Percentiles rank a stretch among this genome's conserved stretches.
phyloP scores from a whole-genome alignment of 148 eudicot species.

The Rhododendron molle region DNA sequence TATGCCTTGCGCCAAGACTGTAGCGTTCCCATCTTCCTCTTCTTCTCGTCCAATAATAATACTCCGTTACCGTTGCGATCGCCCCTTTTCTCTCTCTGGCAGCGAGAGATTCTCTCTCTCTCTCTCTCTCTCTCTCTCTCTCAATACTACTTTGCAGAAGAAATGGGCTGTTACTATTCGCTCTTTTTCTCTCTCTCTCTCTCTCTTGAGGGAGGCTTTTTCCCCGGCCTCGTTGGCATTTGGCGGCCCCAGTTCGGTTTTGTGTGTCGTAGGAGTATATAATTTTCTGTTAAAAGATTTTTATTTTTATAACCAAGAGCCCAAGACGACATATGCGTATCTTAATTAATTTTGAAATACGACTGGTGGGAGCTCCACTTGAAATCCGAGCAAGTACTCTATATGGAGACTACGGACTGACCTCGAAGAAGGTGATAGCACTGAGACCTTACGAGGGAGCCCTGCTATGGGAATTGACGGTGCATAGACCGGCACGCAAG shows the following conservation, averaged over 20 bases:
- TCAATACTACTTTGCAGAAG: not conserved
- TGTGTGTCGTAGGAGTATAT: not conserved
- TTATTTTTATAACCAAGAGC: no score
- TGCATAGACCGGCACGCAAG: no score
- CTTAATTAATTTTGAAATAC: no score
- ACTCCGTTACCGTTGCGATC: conserved; percentile 30
- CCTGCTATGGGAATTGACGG: no score
- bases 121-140: not conserved
- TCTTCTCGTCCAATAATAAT: not conserved
- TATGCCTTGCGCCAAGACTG: conserved; percentile 84
- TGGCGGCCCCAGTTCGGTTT: conserved; percentile 7
- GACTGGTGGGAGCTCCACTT: no score
- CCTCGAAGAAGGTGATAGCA: no score
- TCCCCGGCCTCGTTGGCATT: conserved; percentile 9
- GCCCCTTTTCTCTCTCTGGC: conserved; percentile 9
- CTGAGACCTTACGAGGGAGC: no score
- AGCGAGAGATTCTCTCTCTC: conserved; percentile 2
- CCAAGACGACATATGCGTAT: rapidly evolving
- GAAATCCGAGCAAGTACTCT: no score
- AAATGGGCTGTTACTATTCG: not conserved
- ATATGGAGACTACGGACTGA: no score
- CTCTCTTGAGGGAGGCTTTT: not conserved
- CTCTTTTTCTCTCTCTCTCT: not conserved
- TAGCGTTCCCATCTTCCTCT: conserved; percentile 56
- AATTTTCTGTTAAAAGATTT: no score